Base-by-base conservation (phyloP, 2,329 filamentous ascomycete species). In the Bipolaris bicolor region DNA sequence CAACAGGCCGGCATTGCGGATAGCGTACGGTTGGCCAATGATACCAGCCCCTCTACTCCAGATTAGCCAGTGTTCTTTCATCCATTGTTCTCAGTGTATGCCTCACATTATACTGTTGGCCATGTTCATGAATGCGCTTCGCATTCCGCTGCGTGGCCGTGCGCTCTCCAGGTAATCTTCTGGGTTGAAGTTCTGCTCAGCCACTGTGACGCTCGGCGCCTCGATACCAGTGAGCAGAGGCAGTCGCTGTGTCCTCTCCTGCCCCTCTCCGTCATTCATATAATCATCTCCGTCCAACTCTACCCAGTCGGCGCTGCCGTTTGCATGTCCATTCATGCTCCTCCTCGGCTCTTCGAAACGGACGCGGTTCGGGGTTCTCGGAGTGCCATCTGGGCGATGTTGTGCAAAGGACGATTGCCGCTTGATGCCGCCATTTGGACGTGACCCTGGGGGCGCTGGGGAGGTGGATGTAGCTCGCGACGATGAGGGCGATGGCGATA, bases 71-170 rank as follows among this genome's bases (percentile, higher is more conserved):
- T 7, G 7, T 11, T 34, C 4, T 0, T n/a, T 10, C 9, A 13
- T 13, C 1, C 13, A 9, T 26, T 2, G 13, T 20, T 16, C 4
- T 0, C 34, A 0, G 10, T 15, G 1, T 16, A 3, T 22, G 16
- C 46, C 78, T 65, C 64, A 80, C 78, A 99, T 97, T 75, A 99
- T 99, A 69, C 91, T 96, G 80, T 99, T 99, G 62, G 95, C 94
- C 95, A 99, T 99, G 79, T 99, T 99, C 92, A 98, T 97, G 67
- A 99, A 98, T 3, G 95, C 94, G 74, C 90, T 91, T 61, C 85
- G 83, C 79, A 98, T 84, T 5, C 90, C 90, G 56, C 91, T 96
- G 79, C 94, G 94, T 45, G 94, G 92, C 55, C 93, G 84, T 18
- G 85, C 83, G 61, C 77, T 82, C 65, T 87, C 85, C 55, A 88